These are phyloP conservation scores for Monilinia vaccinii-corymbosi DNA, from an alignment of 2,329 filamentous ascomycete species.

Conservation along the genomic window DNA sequence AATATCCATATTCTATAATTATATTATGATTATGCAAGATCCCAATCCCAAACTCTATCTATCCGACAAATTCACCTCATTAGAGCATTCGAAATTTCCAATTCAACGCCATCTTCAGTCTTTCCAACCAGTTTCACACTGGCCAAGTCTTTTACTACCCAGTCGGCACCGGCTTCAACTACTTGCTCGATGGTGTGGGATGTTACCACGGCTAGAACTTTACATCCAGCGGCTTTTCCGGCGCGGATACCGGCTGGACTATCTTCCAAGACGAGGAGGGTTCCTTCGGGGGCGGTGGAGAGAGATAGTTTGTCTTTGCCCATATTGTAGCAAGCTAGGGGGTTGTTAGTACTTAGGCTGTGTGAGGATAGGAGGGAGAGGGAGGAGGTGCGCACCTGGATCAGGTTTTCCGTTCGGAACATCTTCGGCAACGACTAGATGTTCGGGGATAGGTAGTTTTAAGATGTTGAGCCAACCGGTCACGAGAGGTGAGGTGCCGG, in stretches of 20 bases:
- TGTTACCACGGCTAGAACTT: constrained; percentile 56
- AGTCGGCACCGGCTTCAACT: constrained; percentile 55
- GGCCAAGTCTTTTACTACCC: constrained; percentile 57
- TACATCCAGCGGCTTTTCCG: constrained; percentile 63
- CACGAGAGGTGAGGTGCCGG: constrained; percentile 59
- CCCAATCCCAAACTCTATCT: no score
- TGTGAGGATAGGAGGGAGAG: no score
- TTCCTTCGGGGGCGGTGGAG: constrained; percentile 14
- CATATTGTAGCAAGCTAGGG: constrained; percentile 53
- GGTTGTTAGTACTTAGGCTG: neutral
- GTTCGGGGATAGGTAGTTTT: constrained; percentile 52
- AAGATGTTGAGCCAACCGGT: constrained; percentile 64
- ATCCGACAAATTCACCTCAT: neutral
- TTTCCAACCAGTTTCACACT: constrained; percentile 45
- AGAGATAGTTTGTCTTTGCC: constrained; percentile 54
- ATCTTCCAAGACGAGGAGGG: constrained; percentile 58
- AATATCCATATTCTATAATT: no score
- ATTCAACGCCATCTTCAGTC: constrained; percentile 32
- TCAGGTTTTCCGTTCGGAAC: constrained; percentile 70
- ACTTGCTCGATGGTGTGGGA: constrained; percentile 54
- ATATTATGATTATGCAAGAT: no score
- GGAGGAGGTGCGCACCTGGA: constrained; percentile 33
- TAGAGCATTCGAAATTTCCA: constrained; percentile 25
- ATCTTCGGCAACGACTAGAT: constrained; percentile 67
- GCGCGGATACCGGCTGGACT: constrained; percentile 58